Percentiles rank a stretch among this genome's conserved stretches.
phyloP scores from a whole-genome alignment of 768 basidiomycete genomes.

The Pseudohyphozyma bogoriensis region DNA sequence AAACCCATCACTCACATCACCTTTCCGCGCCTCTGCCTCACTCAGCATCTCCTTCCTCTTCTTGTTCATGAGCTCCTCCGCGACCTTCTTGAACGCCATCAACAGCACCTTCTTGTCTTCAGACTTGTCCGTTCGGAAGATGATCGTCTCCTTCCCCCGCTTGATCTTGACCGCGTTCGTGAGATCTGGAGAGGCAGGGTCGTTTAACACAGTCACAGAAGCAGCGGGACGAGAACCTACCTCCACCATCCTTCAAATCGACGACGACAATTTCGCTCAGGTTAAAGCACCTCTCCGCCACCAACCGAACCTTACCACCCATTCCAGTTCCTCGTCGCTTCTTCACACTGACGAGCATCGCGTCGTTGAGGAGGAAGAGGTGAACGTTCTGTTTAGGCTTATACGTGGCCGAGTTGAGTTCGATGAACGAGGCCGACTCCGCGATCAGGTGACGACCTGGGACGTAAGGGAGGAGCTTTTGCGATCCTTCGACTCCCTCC shows the following conservation, averaged over 20 bases:
- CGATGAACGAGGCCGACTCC: slow-evolving; percentile 70
- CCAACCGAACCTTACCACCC: slow-evolving; percentile 59
- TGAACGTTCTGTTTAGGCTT: slow-evolving; percentile 77
- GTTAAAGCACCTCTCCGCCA: slow-evolving; percentile 88
- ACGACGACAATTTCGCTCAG: slow-evolving; percentile 87
- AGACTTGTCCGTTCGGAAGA: slow-evolving; percentile 72
- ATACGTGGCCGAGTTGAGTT: slow-evolving; percentile 89
- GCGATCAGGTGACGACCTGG: slow-evolving; percentile 83
- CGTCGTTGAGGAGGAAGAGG: slow-evolving; percentile 83
- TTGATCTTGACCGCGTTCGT: slow-evolving; percentile 96
- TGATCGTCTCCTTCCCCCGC: slow-evolving; percentile 85
- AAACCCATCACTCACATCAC: slow-evolving; percentile 17
- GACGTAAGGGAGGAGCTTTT: slow-evolving; percentile 84
- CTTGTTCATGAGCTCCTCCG: slow-evolving; percentile 79
- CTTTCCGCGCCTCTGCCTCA: slow-evolving; percentile 62
- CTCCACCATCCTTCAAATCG: slow-evolving; percentile 88
- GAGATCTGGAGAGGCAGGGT: slow-evolving; percentile 44
- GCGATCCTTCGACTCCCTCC: slow-evolving; percentile 80
- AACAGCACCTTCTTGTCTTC: slow-evolving; percentile 81
- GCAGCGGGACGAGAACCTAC: slow-evolving; percentile 44
- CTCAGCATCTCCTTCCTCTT: slow-evolving; percentile 63
- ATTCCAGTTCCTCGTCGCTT: slow-evolving; percentile 54
- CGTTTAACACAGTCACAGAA: background rate
- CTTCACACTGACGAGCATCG: slow-evolving; percentile 69
- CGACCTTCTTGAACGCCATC: slow-evolving; percentile 76